Evolutionary conservation across 495 filamentous ascomycete genomes (phyloP).

Genomic region (Penicillium parvum): DNA sequence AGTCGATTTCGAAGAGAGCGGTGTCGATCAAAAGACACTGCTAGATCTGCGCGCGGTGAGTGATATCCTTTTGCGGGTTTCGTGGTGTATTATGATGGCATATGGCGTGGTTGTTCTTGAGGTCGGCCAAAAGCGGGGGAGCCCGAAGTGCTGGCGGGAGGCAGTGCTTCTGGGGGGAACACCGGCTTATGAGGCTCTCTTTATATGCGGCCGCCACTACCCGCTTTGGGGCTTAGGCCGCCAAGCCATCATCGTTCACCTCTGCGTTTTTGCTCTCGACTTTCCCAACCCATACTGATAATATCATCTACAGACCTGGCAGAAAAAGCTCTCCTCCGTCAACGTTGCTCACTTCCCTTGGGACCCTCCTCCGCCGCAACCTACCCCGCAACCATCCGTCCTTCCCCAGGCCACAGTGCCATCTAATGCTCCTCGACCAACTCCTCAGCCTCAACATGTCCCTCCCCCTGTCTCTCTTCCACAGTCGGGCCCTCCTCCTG

Average conservation of each 20-base stretch:
- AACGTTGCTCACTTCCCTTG: constrained; percentile 88
- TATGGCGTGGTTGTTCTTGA: constrained; percentile 9
- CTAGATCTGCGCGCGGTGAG: constrained; percentile 80
- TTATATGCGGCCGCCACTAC: constrained; percentile 40
- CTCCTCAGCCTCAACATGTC: constrained; percentile 33
- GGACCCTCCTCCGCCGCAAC: constrained; percentile 66
- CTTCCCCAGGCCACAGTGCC: constrained; percentile 51
- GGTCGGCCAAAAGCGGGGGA: constrained; percentile 32
- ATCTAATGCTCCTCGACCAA: constrained; percentile 52
- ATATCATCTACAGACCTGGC: constrained; percentile 70
- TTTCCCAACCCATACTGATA: constrained; percentile 14
- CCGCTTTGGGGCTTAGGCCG: constrained; percentile 26
- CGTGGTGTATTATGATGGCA: constrained; percentile 14
- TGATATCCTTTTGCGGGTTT: constrained; percentile 13
- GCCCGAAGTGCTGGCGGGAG: constrained; percentile 35
- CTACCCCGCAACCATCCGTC: constrained; percentile 38
- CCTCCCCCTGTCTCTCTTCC: constrained; percentile 29
- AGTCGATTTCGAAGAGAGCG: constrained; percentile 94
- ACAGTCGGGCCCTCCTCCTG: constrained; percentile 25
- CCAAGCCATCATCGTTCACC: constrained; percentile 27
- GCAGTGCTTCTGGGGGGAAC: constrained; percentile 38
- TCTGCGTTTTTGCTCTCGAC: neutral
- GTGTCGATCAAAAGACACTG: constrained; percentile 80
- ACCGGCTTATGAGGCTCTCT: constrained; percentile 39
- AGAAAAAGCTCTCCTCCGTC: constrained; percentile 76